Evolutionary conservation across 2,329 filamentous ascomycete genomes (phyloP), one percentile per base, ranked within the genome.

Genomic region (Ophiostoma piceae): DNA sequence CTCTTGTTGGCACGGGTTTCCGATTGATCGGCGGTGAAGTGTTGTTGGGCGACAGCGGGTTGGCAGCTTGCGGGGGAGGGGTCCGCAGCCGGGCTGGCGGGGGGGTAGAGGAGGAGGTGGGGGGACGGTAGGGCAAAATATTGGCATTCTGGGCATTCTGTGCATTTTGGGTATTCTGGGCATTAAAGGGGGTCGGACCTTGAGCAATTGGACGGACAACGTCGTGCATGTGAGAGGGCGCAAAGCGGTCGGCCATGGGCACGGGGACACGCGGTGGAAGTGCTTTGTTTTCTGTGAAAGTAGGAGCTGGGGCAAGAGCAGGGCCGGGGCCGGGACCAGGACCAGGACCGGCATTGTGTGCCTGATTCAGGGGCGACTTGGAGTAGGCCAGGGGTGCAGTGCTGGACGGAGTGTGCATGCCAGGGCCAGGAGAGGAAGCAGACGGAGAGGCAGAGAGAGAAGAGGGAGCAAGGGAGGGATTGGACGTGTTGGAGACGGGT

Each of bases 281-380:
- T 5, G 35, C 66, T 35, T 35, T 35, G 35, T 68, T 66, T 14
- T 9, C 43, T 67, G 54, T 66, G 39, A 67, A 22, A 7, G 41
- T 51, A 22, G 70, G 72, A 9, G 68, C 71, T 67, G 72, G 72
- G 47, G 71, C 70, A 47, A 71, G 73, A 41, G 73, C 70, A 51
- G 69, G 73, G 32, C 35, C 70, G 43, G 69, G 35, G 35, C 35
- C 35, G 8, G 73, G 73, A 37, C 35, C 70, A 51, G 69, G 35
- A 8, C 35, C 35, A 35, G 35, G 35, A 8, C 35, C 35, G 8
- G 73, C 69, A 51, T 69, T 73, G 69, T 76, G 73, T 69, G 78
- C 73, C 64, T 79, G 78, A 69, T 78, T 80, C 73, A 83, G 75
- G 2, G 84, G 83, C 51, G 83, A 84, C 73, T 78, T 80, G 54